These are phyloP conservation scores for Westerdykella aurantiaca DNA, from an alignment of 2,329 filamentous ascomycete species.

Conservation along the genomic window DNA sequence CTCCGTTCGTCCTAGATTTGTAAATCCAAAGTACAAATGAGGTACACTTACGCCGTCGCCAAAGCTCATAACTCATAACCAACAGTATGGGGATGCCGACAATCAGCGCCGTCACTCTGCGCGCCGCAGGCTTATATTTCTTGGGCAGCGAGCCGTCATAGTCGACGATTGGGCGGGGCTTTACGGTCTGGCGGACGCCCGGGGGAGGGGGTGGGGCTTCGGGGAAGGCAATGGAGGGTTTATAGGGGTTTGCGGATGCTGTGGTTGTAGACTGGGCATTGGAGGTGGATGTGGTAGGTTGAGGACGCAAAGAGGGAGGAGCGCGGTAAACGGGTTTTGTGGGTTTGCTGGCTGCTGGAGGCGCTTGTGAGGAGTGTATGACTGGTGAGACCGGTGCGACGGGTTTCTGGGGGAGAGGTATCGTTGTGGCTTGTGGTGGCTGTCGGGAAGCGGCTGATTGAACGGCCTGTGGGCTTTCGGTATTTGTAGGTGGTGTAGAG, in stretches of 20 bases:
- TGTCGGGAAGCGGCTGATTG: constrained; percentile 2
- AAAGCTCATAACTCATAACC: constrained; percentile 31
- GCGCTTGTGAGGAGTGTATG: constrained; percentile 8
- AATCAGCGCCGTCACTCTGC: constrained; percentile 30
- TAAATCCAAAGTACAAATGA: background rate
- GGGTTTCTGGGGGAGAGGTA: constrained; percentile 19
- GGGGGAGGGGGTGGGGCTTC: background rate
- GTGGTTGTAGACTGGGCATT: constrained; percentile 1
- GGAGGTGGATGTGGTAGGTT: constrained; percentile 3
- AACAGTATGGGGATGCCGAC: constrained; percentile 31
- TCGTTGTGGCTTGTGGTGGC: constrained; percentile 12
- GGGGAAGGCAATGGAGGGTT: constrained; percentile 1
- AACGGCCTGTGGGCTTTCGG: background rate
- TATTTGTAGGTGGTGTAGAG: background rate
- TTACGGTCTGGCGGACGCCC: constrained; percentile 1
- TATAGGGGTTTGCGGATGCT: constrained; percentile 2
- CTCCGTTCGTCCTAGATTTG: too few species aligned
- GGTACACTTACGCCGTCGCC: constrained; percentile 16
- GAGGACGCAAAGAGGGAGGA: constrained; percentile 1
- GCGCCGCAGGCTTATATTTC: constrained; percentile 30
- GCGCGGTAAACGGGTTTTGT: constrained; percentile 4
- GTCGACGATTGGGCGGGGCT: constrained; percentile 7
- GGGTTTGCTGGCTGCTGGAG: background rate
- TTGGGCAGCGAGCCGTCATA: constrained; percentile 16
- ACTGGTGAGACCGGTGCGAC: constrained; percentile 1